These are phyloP conservation scores for Nicotiana obtusifolia DNA, from an alignment of 257 asterid genomes.

Conservation along the genomic window DNA sequence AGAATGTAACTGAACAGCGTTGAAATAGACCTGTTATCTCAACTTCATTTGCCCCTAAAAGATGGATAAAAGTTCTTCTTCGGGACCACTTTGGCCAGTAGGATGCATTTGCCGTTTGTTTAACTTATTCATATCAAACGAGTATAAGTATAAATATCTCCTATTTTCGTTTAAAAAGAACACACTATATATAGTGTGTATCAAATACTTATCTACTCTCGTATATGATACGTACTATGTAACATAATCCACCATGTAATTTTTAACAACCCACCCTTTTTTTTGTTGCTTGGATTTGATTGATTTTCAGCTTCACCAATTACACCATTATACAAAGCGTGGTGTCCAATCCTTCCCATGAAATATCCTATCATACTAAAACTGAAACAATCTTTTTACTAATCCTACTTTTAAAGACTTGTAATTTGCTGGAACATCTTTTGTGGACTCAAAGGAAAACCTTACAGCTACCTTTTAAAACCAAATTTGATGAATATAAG, in stretches of 20 bases:
- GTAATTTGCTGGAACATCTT: slow-evolving; percentile 14
- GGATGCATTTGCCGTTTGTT: too few relatives aligned
- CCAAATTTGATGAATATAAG: neutral
- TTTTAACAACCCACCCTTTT: neutral
- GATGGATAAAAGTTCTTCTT: too few relatives aligned
- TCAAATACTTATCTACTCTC: too few relatives aligned
- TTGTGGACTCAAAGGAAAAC: slow-evolving; percentile 15
- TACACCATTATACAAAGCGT: slow-evolving; percentile 23
- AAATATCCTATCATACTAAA: slow-evolving; percentile 17
- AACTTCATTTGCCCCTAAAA: too few relatives aligned
- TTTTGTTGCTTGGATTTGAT: slow-evolving; percentile 9
- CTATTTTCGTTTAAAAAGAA: too few relatives aligned
- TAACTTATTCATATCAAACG: too few relatives aligned
- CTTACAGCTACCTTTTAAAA: neutral
- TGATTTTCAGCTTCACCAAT: slow-evolving; percentile 14
- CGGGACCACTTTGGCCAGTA: too few relatives aligned
- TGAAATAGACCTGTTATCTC: too few relatives aligned
- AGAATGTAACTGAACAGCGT: too few relatives aligned
- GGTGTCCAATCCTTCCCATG: slow-evolving; percentile 40
- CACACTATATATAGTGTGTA: too few relatives aligned
- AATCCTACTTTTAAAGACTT: slow-evolving; percentile 3
- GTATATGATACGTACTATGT: neutral
- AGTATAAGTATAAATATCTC: too few relatives aligned
- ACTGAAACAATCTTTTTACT: slow-evolving; percentile 10
- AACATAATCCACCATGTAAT: neutral